phyloP scores from a whole-genome alignment of 2,329 filamentous ascomycete genomes.

The Penicillium sp. region DNA sequence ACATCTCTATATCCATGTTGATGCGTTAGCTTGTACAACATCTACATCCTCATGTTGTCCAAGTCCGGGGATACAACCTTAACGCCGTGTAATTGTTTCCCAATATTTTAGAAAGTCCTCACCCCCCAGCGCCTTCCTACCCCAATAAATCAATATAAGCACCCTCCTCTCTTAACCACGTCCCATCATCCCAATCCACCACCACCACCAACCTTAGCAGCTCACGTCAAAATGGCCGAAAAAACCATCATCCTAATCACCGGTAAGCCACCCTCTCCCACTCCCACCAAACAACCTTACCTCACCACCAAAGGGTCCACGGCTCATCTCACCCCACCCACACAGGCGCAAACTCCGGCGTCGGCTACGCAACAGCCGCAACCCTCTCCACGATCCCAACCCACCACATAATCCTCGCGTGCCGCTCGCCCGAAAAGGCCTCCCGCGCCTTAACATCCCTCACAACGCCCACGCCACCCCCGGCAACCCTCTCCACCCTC shows the following conservation, averaged over 20 bases:
- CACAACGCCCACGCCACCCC: too few relatives aligned
- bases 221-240: background rate
- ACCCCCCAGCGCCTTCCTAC: background rate
- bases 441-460: too few relatives aligned
- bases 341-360: conserved; percentile 24
- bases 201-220: too few relatives aligned
- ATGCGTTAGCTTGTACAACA: too few relatives aligned
- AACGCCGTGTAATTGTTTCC: too few relatives aligned
- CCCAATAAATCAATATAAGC: background rate
- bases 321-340: too few relatives aligned
- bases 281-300: too few relatives aligned
- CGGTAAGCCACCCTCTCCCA: background rate
- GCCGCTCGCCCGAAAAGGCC: background rate
- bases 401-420: conserved; percentile 12
- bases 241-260: background rate
- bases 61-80: too few relatives aligned
- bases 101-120: too few relatives aligned
- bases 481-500: background rate
- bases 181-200: background rate
- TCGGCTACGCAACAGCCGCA: conserved; percentile 23
- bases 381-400: conserved; percentile 10
- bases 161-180: background rate
- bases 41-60: too few relatives aligned
- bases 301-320: too few relatives aligned
- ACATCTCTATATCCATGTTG: background rate